These are phyloP conservation scores for Cadophora luteo-olivacea DNA, from an alignment of 2,329 filamentous ascomycete genomes.

Conservation along the genomic window DNA sequence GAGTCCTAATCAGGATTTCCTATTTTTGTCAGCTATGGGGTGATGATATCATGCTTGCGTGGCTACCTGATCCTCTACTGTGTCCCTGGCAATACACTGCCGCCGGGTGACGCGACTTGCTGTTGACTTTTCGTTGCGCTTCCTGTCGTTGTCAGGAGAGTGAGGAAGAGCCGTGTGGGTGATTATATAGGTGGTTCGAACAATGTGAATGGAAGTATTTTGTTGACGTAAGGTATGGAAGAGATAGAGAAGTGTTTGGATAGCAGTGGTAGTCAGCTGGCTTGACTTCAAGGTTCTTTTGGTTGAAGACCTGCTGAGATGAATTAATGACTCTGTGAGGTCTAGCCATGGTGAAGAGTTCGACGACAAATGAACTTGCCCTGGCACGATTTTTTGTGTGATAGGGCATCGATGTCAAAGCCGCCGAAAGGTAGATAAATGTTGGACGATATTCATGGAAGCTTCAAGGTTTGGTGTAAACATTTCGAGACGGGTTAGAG, in stretches of 20 bases:
- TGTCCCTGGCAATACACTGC: slow-evolving; percentile 80
- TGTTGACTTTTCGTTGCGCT: slow-evolving; percentile 59
- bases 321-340: background rate
- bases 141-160: slow-evolving; percentile 53
- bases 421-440: background rate
- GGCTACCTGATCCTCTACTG: slow-evolving; percentile 61
- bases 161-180: slow-evolving; percentile 58
- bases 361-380: too few species aligned
- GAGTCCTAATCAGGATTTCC: slow-evolving; percentile 15
- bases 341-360: too few species aligned
- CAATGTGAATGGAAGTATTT: background rate
- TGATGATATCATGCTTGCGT: slow-evolving; percentile 70
- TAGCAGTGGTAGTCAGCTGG: background rate
- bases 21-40: slow-evolving; percentile 64
- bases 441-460: background rate
- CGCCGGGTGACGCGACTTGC: slow-evolving; percentile 69
- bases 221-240: background rate
- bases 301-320: background rate
- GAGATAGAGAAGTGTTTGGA: background rate
- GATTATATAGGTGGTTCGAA: background rate
- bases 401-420: background rate
- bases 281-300: background rate
- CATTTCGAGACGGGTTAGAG: background rate
- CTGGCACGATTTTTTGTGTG: too few species aligned
- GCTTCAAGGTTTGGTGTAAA: background rate